Conservation (phyloP, 306 rosid genomes). For the Rubus idaeus region DNA sequence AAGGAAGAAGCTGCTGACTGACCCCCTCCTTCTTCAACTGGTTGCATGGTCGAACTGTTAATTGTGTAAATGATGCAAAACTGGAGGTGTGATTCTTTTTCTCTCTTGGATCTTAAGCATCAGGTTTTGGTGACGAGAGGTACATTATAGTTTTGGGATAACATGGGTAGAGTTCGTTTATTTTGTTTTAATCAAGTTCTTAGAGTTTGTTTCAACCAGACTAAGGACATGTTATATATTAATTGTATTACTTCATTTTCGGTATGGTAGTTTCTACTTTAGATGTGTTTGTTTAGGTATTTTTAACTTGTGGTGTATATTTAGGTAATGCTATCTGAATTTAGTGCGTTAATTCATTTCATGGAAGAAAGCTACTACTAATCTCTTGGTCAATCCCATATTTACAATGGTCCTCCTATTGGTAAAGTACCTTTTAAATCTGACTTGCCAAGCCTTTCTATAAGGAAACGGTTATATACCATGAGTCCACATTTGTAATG, state of each 20-base stretch:
- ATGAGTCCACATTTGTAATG: neutral
- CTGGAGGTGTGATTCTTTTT: neutral
- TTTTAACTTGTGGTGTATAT: neutral
- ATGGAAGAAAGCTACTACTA: neutral
- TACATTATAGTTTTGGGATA: neutral
- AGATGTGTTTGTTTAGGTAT: neutral
- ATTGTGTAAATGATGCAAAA: neutral
- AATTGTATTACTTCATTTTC: neutral
- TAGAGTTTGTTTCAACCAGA: neutral
- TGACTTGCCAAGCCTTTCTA: neutral
- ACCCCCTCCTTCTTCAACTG: neutral
- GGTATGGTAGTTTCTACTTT: neutral
- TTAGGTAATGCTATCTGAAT: neutral
- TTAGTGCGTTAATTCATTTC: neutral
- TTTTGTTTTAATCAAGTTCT: neutral
- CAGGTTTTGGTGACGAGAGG: neutral
- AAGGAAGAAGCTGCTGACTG: slow-evolving; percentile 32
- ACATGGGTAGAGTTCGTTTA: neutral
- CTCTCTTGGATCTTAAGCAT: neutral
- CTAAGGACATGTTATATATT: too few species aligned
- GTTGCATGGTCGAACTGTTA: neutral
- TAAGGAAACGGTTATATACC: neutral
- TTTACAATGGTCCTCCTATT: neutral
- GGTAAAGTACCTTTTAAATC: neutral
- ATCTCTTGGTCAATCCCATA: neutral